Evolutionary conservation across 495 filamentous ascomycete species (phyloP), one percentile per base, ranked within the genome.

Genomic region (Glonium stellatum): DNA sequence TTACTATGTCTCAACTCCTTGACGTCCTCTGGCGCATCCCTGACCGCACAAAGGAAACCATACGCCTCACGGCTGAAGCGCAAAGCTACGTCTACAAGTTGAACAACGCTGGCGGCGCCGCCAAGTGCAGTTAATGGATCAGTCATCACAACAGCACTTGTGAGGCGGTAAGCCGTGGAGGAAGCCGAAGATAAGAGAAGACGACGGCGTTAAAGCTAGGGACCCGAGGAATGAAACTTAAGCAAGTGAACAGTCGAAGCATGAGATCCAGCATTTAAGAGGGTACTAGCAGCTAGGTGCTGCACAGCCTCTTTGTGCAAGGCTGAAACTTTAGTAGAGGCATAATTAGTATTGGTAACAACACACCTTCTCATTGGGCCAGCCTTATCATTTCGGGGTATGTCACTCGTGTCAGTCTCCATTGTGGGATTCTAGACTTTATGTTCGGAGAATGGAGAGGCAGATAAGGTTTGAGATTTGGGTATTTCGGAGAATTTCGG

Each of bases 1-100:
- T 60, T 34, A 60, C 50, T 11, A 19, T 54, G 35, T 27, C 58
- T n/a, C 41, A 60, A 19, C 12, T 27, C 1, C 22, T 10, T 21
- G 15, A 60, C 31, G 23, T 60, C 50, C 35, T 54, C 55, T 15
- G 23, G 25, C 25, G 50, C 58, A 55, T 60, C 42, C 37, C 47
- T 60, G 9, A 47, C 21, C 4, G 49, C 51, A 12, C 48, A 47
- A 1, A 60, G 49, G 34, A 60, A 54, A 1, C 18, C 51, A 60
- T 60, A 60, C 11, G 34, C 58, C 31, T 60, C 41, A 1, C 21
- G 35, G 23, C 49, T 54, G 9, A 52, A 37, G 10, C 58, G 49
- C 50, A 60, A 48, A 21, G 58, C 58, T 54, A 46, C 50, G 36
- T 60, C 58, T 18, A 27, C 58, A 22, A 60, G 8, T 18, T 60